Percentiles rank a stretch among this genome's conserved stretches.
Conservation (phyloP, 495 filamentous ascomycete species). For the Penicillium egyptiacum region DNA sequence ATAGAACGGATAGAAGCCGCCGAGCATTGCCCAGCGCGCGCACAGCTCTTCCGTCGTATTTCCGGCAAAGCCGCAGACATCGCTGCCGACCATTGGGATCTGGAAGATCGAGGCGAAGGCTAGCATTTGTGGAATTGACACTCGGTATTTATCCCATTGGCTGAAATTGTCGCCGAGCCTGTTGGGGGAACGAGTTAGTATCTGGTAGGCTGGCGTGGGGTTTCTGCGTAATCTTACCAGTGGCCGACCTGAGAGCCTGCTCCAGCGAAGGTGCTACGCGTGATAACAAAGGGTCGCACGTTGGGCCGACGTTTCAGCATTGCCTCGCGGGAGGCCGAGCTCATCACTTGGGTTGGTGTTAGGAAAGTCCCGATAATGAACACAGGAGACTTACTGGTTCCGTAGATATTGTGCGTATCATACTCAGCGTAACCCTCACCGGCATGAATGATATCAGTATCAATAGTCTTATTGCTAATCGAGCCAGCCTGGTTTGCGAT, state of each 20-base stretch:
- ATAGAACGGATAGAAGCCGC: slow-evolving; percentile 81
- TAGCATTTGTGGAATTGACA: slow-evolving; percentile 66
- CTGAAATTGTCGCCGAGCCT: slow-evolving; percentile 78
- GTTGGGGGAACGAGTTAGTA: slow-evolving; percentile 5
- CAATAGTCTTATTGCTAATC: slow-evolving; percentile 70
- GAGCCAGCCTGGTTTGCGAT: slow-evolving; percentile 73
- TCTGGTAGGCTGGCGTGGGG: not conserved
- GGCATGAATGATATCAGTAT: slow-evolving; percentile 72
- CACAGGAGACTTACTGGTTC: slow-evolving; percentile 53
- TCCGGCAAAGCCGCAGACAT: slow-evolving; percentile 75
- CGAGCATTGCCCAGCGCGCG: slow-evolving; percentile 79
- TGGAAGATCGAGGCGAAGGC: slow-evolving; percentile 81
- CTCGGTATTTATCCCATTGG: slow-evolving; percentile 70
- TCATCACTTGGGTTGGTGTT: slow-evolving; percentile 64
- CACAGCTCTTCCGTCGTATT: slow-evolving; percentile 78
- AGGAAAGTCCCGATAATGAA: not conserved
- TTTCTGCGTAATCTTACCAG: slow-evolving; percentile 50
- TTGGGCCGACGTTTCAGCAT: slow-evolving; percentile 69
- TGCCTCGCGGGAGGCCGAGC: slow-evolving; percentile 59
- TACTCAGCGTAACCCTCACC: slow-evolving; percentile 68
- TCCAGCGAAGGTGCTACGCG: slow-evolving; percentile 79
- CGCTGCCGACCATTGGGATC: slow-evolving; percentile 80
- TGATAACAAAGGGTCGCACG: slow-evolving; percentile 75
- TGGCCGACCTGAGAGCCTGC: slow-evolving; percentile 77
- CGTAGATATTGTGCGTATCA: slow-evolving; percentile 84